phyloP scores from a whole-genome alignment of 257 asterid genomes.

The Fraxinus americana region DNA sequence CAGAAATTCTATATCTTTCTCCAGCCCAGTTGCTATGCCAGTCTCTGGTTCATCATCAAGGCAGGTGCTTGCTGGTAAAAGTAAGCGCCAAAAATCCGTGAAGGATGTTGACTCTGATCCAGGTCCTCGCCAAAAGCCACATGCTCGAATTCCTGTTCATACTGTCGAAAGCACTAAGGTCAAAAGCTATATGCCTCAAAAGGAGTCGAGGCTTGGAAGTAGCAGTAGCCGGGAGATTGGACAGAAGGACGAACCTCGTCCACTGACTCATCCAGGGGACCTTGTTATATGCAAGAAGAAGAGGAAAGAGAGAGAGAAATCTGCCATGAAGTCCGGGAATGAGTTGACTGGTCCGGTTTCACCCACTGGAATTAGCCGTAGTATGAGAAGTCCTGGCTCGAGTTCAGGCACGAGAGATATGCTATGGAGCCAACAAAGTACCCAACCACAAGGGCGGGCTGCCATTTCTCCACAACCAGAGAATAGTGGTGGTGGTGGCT shows the following conservation, averaged over 20 bases:
- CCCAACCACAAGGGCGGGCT: slow-evolving; percentile 52
- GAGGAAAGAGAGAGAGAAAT: slow-evolving; percentile 89
- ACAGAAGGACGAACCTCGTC: slow-evolving; percentile 55
- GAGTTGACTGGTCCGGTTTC: slow-evolving; percentile 70
- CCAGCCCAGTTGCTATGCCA: slow-evolving; percentile 43
- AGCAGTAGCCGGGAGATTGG: slow-evolving; percentile 47
- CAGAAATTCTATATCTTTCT: slow-evolving; percentile 63
- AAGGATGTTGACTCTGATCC: slow-evolving; percentile 60
- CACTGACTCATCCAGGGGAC: slow-evolving; percentile 84
- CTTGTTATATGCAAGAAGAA: slow-evolving; percentile 93
- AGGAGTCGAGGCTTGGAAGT: slow-evolving; percentile 51
- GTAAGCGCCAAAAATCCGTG: slow-evolving; percentile 59
- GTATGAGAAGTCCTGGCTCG: slow-evolving; percentile 60
- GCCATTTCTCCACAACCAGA: slow-evolving; percentile 62
- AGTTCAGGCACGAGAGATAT: slow-evolving; percentile 48
- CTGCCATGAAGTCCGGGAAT: slow-evolving; percentile 46
- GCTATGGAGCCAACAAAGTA: slow-evolving; percentile 54
- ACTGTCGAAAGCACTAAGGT: slow-evolving; percentile 49
- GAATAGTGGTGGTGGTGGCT: slow-evolving; percentile 55
- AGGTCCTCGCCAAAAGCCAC: slow-evolving; percentile 62
- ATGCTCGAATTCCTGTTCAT: slow-evolving; percentile 50
- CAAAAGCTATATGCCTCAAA: slow-evolving; percentile 44
- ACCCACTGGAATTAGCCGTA: slow-evolving; percentile 60
- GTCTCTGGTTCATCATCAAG: slow-evolving; percentile 63
- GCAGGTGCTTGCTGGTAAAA: slow-evolving; percentile 48